Evolutionary conservation across 352 stramenopile genomes (phyloP), one percentile per base, ranked within the genome.

Genomic region (Globisporangium paroecandrum): DNA sequence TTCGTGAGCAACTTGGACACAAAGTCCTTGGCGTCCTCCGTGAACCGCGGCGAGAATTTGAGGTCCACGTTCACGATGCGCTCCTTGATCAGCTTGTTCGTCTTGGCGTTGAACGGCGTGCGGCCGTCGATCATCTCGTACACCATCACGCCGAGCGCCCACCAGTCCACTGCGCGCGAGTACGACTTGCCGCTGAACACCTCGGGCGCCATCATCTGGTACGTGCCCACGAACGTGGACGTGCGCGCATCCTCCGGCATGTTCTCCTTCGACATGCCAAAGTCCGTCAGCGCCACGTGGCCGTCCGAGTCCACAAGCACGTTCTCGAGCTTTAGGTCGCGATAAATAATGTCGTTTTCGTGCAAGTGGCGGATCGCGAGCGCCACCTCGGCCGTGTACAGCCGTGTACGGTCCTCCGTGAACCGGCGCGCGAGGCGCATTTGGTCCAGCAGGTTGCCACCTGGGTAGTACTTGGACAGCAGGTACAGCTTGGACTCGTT

Each of bases 321-420:
- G 74, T 99, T 99, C 76, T 99, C 97, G 43, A 98, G 94, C 82
- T 99, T 99, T 32, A 99, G 82, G 76, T 99, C 97, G 41, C 97
- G 87, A 83, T 99, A 99, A 73, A 99, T 97, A 78, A 99, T 98
- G 82, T 98, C 86, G 67, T 96, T 87, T 55, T 86, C 71, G 81
- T 98, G 95, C 69, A 98, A 74, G 73, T 98, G 87, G 63, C 94
- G 80, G 57, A 99, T 95, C 25, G 98, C 98, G 2, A 99, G 81
- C 57, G 94, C 87, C 59, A 99, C 97, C 75, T 99, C 93, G 7
- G 97, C 97, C 12, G 96, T 87, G 80, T 99, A 99, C 76, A 99
- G 94, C 41, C 90, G 79, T 22, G 96, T 95, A 58, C 94, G 84
- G 65, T 93, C 77, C 78, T 99, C 97, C 1, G 82, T 77, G 76